Base-by-base conservation (phyloP, 768 basidiomycete species). In the Tricholomella constricta region DNA sequence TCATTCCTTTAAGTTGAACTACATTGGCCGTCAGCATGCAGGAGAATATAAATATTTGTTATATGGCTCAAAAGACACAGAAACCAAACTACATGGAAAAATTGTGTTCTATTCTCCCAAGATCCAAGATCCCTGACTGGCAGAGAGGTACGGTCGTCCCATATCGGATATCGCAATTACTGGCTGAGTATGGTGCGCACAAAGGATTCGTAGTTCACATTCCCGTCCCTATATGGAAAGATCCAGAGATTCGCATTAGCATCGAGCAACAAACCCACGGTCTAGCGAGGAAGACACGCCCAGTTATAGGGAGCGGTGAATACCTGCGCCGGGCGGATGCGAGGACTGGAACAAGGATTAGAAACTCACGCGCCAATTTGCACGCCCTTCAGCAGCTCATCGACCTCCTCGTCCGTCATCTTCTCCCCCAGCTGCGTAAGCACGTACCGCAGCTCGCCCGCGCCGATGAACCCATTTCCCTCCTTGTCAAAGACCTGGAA, bases 401-500 rank as follows among this genome's bases (percentile, higher is more conserved):
- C 96, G 17, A 98, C 97, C 75, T 98, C 97, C 59, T 94, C 92
- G 66, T 98, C 94, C 6, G 86, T 69, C 93, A 99, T 95, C 79
- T 98, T 98, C 80, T 99, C 97, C 11, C 97, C 97, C 0, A 99
- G 82, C 64, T 95, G 94, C 6, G 97, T 99, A 25, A 96, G 79
- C 23, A 95, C 92, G 68, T 96, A 95, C 69, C 91, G 83, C 57
- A 96, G 78, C 72, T 97, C 93, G 43, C 93, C 93, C 15, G 89
- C 91, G 43, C 93, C 93, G 60, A 92, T 93, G 74, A 86, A 90
- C 1, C 93, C 93, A 62, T 93, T 93, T 26, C 91, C 91, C 61
- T 93, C 91, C 73, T 94, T 95, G 73, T 98, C 96, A 61, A 99
- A 98, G 10, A 98, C 96, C 63, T 98, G 95, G 82, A 99, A 99